Percentiles rank a stretch among this genome's conserved stretches.
phyloP scores from a whole-genome alignment of 2,329 filamentous ascomycete species.

The Chaetomium olivaceum region DNA sequence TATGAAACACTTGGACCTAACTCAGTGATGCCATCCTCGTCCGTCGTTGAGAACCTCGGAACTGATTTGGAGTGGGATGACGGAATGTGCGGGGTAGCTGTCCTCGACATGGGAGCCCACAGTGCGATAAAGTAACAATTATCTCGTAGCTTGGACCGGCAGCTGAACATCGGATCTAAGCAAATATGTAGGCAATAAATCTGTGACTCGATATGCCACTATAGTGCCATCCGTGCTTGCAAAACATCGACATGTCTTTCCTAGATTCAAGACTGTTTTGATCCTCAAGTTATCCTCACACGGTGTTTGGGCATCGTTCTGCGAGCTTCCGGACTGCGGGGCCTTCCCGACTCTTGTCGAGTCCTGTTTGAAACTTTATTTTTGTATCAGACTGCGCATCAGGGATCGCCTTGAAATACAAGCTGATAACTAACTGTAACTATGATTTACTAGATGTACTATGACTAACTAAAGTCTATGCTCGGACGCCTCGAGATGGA shows the following conservation, averaged over 20 bases:
- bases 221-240: background rate
- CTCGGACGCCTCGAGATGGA: too few species aligned
- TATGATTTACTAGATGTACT: background rate
- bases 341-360: slow-evolving; percentile 2
- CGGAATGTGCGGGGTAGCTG: slow-evolving; percentile 5
- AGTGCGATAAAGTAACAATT: background rate
- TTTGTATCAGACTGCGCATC: background rate
- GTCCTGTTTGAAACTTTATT: background rate
- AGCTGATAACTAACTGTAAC: background rate
- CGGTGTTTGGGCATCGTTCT: background rate
- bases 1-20: background rate
- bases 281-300: background rate
- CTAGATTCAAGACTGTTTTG: background rate
- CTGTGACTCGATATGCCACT: background rate
- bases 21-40: too few species aligned
- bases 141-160: background rate
- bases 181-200: too few species aligned
- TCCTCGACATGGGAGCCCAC: background rate
- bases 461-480: background rate
- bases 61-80: background rate
- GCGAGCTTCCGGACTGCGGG: background rate
- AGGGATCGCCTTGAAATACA: background rate
- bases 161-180: background rate
- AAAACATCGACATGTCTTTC: background rate
- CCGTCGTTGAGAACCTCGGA: too few species aligned